These are phyloP conservation scores for Colletotrichum lini DNA, from an alignment of 2,329 filamentous ascomycete species.

Conservation along the genomic window DNA sequence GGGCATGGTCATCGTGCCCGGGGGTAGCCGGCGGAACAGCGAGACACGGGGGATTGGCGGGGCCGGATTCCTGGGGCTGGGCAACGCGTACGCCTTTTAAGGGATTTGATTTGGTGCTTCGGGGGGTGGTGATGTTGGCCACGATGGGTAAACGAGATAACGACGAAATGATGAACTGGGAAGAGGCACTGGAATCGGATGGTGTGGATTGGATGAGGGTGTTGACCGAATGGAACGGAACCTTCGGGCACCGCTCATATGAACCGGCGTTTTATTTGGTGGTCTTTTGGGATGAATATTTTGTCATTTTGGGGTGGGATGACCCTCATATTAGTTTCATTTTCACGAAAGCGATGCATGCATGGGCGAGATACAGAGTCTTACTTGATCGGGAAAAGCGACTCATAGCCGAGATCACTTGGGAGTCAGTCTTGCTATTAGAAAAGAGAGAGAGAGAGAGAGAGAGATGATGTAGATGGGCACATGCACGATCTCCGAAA, in stretches of 20 bases:
- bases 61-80: slow-evolving; percentile 27
- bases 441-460: neutral
- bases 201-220: neutral
- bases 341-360: slow-evolving; percentile 27
- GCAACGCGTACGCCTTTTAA: slow-evolving; percentile 30
- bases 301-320: neutral
- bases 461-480: neutral
- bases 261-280: slow-evolving; percentile 13
- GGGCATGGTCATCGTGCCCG: slow-evolving; percentile 32
- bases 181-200: neutral
- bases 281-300: neutral
- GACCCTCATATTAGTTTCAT: neutral
- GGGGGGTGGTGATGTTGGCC: too few relatives aligned
- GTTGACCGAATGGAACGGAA: slow-evolving; percentile 4
- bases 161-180: neutral
- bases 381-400: neutral
- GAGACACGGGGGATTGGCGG: slow-evolving; percentile 31
- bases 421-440: neutral
- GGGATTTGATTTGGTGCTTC: neutral
- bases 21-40: slow-evolving; percentile 28
- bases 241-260: slow-evolving; percentile 10
- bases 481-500: neutral
- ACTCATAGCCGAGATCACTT: neutral
- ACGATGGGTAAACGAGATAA: neutral
- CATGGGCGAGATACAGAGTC: neutral